phyloP scores from a whole-genome alignment of 345 rosid genomes.

The Trapa incisa region DNA sequence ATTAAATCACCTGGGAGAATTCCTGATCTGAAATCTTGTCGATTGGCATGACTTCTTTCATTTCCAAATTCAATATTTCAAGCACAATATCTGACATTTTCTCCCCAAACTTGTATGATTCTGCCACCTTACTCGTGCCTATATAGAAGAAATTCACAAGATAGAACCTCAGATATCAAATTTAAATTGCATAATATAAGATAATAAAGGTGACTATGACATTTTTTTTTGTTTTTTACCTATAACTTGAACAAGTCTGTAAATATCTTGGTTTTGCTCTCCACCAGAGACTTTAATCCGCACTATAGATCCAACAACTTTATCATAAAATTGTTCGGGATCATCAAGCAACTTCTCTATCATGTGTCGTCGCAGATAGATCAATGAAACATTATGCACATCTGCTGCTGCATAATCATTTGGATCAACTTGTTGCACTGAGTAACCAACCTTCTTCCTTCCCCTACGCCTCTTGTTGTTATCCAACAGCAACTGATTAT shows the following conservation, averaged over 20 bases:
- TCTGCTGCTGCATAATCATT: conserved; percentile 78
- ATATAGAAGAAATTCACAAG: conserved; percentile 10
- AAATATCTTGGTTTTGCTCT: conserved; percentile 58
- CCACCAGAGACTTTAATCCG: conserved; percentile 54
- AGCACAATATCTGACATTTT: conserved; percentile 48
- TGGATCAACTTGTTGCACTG: conserved; percentile 22
- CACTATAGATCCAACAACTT: conserved; percentile 77
- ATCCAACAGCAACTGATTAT: conserved; percentile 13
- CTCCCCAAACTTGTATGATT: conserved; percentile 55
- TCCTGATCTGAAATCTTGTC: conserved; percentile 74
- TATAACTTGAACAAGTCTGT: conserved; percentile 80
- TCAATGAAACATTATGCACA: conserved; percentile 62
- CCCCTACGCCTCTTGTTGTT: conserved; percentile 42
- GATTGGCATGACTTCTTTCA: conserved; percentile 60
- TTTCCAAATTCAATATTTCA: conserved; percentile 58
- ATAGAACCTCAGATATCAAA: not conserved
- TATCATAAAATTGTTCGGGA: conserved; percentile 50
- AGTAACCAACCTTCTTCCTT: conserved; percentile 40
- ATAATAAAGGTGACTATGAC: conserved; percentile 9
- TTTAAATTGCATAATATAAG: not conserved
- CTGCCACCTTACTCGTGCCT: conserved; percentile 54
- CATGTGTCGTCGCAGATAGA: conserved; percentile 57
- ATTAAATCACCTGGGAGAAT: conserved; percentile 61
- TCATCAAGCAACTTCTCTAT: conserved; percentile 61
- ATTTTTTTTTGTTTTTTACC: conserved; percentile 30